phyloP scores from a whole-genome alignment of 164 flowering plant genomes.

The Macadamia tetraphylla region DNA sequence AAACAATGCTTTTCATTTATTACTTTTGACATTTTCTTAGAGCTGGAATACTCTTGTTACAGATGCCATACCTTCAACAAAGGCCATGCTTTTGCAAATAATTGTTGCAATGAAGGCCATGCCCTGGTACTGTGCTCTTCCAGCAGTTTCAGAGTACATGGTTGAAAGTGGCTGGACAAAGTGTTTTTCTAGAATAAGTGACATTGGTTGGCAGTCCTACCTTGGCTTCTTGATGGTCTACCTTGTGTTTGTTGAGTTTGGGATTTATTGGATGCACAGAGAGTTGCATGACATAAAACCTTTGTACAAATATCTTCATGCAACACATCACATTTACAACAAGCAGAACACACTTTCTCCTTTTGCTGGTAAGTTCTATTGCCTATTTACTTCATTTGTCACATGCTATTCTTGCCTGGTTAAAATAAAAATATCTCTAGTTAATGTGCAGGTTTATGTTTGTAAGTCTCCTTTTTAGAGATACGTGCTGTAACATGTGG shows the following conservation, averaged over 20 bases:
- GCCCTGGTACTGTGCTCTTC: constrained; percentile 84
- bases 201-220: constrained; percentile 63
- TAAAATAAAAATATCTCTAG: background rate
- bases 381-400: background rate
- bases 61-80: constrained; percentile 83
- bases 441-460: background rate
- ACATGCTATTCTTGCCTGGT: background rate
- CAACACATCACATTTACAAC: constrained; percentile 96
- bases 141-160: constrained; percentile 80
- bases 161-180: constrained; percentile 87
- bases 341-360: constrained; percentile 97
- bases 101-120: constrained; percentile 93
- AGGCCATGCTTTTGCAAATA: constrained; percentile 85
- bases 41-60: constrained; percentile 19
- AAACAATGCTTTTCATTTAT: background rate
- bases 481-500: background rate
- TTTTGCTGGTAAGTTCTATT: constrained; percentile 72
- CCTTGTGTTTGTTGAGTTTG: constrained; percentile 76
- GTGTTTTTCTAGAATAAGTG: constrained; percentile 64
- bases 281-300: constrained; percentile 95
- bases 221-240: constrained; percentile 36
- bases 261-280: constrained; percentile 94
- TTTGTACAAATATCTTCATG: constrained; percentile 88
- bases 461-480: background rate
- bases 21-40: constrained; percentile 1